These are phyloP conservation scores for Aspergillus chevalieri DNA, from an alignment of 2,329 filamentous ascomycete species.

Conservation along the genomic window DNA sequence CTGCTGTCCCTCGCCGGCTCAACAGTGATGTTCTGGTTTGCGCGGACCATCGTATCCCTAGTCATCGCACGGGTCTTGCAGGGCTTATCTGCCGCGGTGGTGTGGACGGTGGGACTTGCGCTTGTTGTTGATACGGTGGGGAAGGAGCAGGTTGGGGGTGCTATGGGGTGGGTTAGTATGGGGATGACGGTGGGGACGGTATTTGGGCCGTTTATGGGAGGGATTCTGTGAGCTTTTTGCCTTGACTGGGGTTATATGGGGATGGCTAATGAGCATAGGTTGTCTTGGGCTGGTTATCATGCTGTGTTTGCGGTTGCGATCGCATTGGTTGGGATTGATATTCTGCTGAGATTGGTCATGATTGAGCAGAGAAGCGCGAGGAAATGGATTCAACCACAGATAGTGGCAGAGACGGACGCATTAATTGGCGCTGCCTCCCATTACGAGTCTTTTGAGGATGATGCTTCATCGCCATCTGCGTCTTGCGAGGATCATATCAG, in stretches of 20 bases:
- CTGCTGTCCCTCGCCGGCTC: conserved; percentile 47
- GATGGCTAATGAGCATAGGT: conserved; percentile 7
- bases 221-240: conserved; percentile 45
- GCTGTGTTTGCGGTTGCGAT: conserved; percentile 31
- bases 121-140: conserved; percentile 56
- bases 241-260: too few species aligned
- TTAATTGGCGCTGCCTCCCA: background rate
- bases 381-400: conserved; percentile 8
- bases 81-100: conserved; percentile 52
- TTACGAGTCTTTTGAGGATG: background rate
- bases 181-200: conserved; percentile 55
- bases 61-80: conserved; percentile 51
- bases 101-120: conserved; percentile 57
- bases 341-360: conserved; percentile 54
- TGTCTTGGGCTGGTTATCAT: conserved; percentile 22
- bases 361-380: conserved; percentile 41
- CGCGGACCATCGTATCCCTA: conserved; percentile 42
- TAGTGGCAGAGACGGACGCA: conserved; percentile 5
- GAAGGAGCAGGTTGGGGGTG: conserved; percentile 52
- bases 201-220: conserved; percentile 53
- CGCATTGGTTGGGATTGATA: conserved; percentile 52
- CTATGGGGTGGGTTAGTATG: conserved; percentile 47
- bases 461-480: background rate
- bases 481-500: background rate
- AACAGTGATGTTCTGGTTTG: conserved; percentile 51